These are phyloP conservation scores for Capsella rubella DNA, from an alignment of 441 rosid genomes.

Conservation along the genomic window DNA sequence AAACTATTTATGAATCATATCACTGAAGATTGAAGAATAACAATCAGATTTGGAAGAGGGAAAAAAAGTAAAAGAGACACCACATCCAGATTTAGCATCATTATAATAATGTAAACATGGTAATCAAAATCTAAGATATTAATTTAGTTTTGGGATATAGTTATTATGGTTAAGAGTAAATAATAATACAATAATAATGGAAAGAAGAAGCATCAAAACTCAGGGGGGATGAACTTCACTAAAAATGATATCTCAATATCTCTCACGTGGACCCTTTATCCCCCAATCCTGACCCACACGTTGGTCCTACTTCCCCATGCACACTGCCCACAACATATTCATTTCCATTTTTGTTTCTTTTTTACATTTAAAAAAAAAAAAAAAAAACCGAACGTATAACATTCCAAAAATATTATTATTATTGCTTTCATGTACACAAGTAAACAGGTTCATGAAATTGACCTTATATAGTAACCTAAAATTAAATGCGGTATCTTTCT, in stretches of 20 bases:
- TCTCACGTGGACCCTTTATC: slow-evolving; percentile 81
- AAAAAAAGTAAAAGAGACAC: no score
- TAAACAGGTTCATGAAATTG: slow-evolving; percentile 23
- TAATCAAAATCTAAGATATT: no score
- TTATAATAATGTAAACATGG: background rate
- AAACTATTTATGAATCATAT: slow-evolving; percentile 1
- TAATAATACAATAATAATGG: background rate
- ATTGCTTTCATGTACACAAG: slow-evolving; percentile 8
- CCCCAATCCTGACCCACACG: slow-evolving; percentile 42
- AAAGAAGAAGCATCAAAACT: slow-evolving; percentile 47
- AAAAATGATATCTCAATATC: slow-evolving; percentile 62
- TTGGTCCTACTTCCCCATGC: slow-evolving; percentile 61
- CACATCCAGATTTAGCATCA: background rate
- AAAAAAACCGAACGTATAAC: slow-evolving; percentile 26
- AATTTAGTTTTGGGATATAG: background rate
- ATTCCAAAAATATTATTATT: slow-evolving; percentile 3
- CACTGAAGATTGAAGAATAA: slow-evolving; percentile 20
- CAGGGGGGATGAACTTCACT: slow-evolving; percentile 83
- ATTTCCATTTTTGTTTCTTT: slow-evolving; percentile 30
- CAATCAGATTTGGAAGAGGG: no score
- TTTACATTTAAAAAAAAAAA: no score
- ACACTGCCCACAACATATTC: slow-evolving; percentile 65
- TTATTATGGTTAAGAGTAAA: slow-evolving; percentile 12
- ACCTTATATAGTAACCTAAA: slow-evolving; percentile 43
- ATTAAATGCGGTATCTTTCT: slow-evolving; percentile 12